Percentiles rank a stretch among this genome's conserved stretches.
phyloP scores from a whole-genome alignment of 1,284 basidiomycete genomes.

The Ustilago xerochloae region DNA sequence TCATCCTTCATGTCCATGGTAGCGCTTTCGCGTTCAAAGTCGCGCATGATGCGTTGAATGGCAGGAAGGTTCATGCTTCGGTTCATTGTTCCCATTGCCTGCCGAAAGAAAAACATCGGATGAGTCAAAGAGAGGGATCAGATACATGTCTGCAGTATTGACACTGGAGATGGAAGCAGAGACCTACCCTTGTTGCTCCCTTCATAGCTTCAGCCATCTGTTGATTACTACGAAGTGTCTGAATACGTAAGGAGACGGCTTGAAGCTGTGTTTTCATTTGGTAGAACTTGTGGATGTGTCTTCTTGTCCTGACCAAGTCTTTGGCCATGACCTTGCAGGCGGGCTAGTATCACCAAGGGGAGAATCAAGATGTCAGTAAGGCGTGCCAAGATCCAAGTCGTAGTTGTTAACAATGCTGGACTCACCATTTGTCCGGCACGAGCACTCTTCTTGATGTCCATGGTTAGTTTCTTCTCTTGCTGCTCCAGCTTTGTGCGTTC shows the following conservation, averaged over 20 bases:
- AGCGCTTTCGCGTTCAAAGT: constrained; percentile 95
- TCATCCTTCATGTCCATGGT: constrained; percentile 99
- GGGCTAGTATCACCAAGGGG: no score
- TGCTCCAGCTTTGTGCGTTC: constrained; percentile 93
- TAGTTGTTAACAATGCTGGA: no score
- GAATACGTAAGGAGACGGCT: constrained; percentile 93
- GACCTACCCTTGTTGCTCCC: constrained; percentile 85
- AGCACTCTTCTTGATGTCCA: constrained; percentile 95
- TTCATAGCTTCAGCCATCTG: constrained; percentile 99
- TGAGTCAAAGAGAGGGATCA: not conserved
- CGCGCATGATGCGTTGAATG: constrained; percentile 95
- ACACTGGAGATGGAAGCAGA: no score
- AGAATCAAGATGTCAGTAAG: no score
- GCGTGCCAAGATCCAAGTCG: no score
- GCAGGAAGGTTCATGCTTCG: constrained; percentile 90
- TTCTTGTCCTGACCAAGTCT: constrained; percentile 92
- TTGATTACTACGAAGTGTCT: constrained; percentile 94
- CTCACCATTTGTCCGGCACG: constrained; percentile 96
- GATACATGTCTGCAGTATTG: not conserved
- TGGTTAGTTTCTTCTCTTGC: constrained; percentile 73
- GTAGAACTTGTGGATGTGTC: constrained; percentile 97
- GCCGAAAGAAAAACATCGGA: not conserved
- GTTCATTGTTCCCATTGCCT: constrained; percentile 99
- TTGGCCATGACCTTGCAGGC: constrained; percentile 98
- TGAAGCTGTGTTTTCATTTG: constrained; percentile 99